Evolutionary conservation across 441 rosid genomes (phyloP), one percentile per base, ranked within the genome.

Genomic region (Rhodomyrtus psidioides): DNA sequence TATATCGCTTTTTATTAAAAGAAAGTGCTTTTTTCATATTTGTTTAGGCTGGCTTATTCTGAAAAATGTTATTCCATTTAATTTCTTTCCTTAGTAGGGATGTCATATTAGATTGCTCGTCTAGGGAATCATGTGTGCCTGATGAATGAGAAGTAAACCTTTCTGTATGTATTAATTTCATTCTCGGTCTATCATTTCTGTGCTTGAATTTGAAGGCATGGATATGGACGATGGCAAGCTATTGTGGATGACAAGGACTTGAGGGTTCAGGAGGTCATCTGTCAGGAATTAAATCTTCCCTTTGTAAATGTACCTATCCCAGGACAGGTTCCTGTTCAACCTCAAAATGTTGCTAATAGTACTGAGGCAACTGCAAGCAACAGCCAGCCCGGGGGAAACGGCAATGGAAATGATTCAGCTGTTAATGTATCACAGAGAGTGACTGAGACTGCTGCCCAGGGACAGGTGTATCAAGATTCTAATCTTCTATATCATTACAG

Each of bases 141-240:
- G 49, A 21, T 70, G 49, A 70, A 70, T 70, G 79, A 70, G 79
- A 70, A 70, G 49, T 39, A 10, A 70, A 39, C 79, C n/a, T 10
- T 39, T 12, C 16, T 70, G 79, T 70, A 39, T 39, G n/a, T 70
- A 70, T 70, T 70, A 70, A 70, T 70, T 70, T 70, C 49, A 70
- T 70, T 70, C 49, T 39, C 2, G 5, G 49, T 70, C 74, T 60
- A 74, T 84, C 85, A 49, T 82, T 86, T 39, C 62, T 83, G 75
- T 59, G 58, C 81, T 87, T 87, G 84, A 84, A 83, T 87, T 86
- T 84, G 83, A 83, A 97, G 99, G 96, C 99, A 98, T 89, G 99
- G 99, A 81, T 98, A 96, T 81, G 99, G 99, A 91, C 94, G 97
- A 90, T 96, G 99, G 99, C 99, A 96, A 93, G 98, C 99, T 60